Evolutionary conservation across 2,329 filamentous ascomycete genomes (phyloP).

Genomic region (Ceratocystis variospora): DNA sequence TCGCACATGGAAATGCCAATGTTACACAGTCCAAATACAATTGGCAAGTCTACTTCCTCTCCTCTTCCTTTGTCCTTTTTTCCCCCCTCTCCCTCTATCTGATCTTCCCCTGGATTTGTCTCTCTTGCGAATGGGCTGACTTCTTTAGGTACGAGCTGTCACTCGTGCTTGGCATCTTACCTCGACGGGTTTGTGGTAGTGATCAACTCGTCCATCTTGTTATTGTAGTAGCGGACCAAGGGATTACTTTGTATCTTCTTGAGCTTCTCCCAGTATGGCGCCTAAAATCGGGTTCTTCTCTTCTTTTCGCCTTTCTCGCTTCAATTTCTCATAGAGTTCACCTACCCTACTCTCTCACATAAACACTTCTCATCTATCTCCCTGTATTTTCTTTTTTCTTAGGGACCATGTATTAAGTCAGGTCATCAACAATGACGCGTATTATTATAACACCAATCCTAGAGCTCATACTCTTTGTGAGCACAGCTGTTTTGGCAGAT

Average conservation of each 20-base stretch:
- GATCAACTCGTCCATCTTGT: no score
- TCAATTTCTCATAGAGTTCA: no score
- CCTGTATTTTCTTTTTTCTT: not conserved
- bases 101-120: not conserved
- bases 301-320: no score
- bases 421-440: not conserved
- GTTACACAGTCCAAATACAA: not conserved
- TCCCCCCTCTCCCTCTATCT: not conserved
- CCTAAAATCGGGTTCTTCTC: no score
- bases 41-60: not conserved
- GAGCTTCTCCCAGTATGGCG: no score
- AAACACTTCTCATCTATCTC: no score
- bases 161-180: no score
- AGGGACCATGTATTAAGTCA: not conserved
- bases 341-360: no score
- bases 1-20: not conserved
- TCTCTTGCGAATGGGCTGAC: not conserved
- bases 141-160: not conserved
- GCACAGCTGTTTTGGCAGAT: constrained; percentile 15
- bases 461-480: not conserved
- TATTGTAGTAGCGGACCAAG: no score
- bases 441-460: not conserved
- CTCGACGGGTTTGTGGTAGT: no score
- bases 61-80: not conserved
- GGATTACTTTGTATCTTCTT: no score